Conservation (phyloP, 2,329 filamentous ascomycete species). For the Claviceps citrina region DNA sequence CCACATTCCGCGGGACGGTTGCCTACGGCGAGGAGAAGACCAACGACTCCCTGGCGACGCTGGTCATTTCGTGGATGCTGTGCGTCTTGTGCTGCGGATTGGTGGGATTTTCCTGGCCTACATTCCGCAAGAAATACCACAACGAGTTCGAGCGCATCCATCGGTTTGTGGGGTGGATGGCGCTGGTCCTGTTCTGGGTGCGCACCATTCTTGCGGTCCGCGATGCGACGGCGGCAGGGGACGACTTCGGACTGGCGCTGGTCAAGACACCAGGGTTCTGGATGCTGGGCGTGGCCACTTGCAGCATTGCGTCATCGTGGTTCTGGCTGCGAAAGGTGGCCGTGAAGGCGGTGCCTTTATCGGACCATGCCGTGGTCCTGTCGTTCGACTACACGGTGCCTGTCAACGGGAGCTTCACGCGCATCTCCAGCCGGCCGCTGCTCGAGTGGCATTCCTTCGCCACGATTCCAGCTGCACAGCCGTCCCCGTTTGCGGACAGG, state of each 20-base stretch:
- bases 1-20: slow-evolving; percentile 23
- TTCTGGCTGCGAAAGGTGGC: slow-evolving; percentile 50
- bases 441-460: slow-evolving; percentile 65
- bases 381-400: slow-evolving; percentile 51
- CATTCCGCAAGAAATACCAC: slow-evolving; percentile 46
- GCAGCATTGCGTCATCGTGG: slow-evolving; percentile 58
- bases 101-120: slow-evolving; percentile 47
- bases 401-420: slow-evolving; percentile 29
- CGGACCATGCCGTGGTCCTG: slow-evolving; percentile 55
- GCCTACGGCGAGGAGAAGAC: slow-evolving; percentile 16
- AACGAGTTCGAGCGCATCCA: slow-evolving; percentile 57
- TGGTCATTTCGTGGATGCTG: slow-evolving; percentile 41
- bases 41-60: slow-evolving; percentile 24
- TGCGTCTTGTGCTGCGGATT: slow-evolving; percentile 42
- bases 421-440: slow-evolving; percentile 47
- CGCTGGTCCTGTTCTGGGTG: slow-evolving; percentile 49
- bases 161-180: slow-evolving; percentile 58
- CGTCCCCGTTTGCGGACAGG: slow-evolving; percentile 11
- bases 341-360: slow-evolving; percentile 52
- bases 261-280: slow-evolving; percentile 39
- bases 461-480: slow-evolving; percentile 45
- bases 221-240: slow-evolving; percentile 21
- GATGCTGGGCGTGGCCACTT: slow-evolving; percentile 49
- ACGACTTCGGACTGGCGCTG: slow-evolving; percentile 21
- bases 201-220: slow-evolving; percentile 42